Base-by-base conservation (phyloP, 108 stramenopile genomes). In the Discostella pseudostelligera region DNA sequence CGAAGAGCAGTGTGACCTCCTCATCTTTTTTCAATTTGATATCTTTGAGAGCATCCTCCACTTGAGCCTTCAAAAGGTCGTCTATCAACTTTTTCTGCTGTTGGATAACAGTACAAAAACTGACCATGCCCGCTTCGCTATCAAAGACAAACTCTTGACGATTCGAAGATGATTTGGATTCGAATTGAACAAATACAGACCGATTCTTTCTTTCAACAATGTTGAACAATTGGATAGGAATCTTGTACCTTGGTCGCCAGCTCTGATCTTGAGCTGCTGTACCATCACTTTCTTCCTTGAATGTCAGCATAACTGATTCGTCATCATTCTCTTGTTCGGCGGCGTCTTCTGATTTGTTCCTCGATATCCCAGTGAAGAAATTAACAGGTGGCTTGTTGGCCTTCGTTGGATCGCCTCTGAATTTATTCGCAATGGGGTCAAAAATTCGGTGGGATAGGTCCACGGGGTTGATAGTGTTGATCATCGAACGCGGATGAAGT, bases 101-200 rank as follows among this genome's bases (percentile, higher is more conserved):
- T 25, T 79, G 59, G 8, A 92, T 65, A 17, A 44, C 37, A 11
- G 59, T 26, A 35, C 59, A 54, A 63, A 88, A 92, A 12, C 64
- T 71, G 4, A 55, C 53, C 2, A 84, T 81, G 19, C 70, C 81
- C 2, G 65, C 46, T 10, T 70, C 62, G n/a, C 76, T 75, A 45
- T 84, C 84, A 72, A 91, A 91, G 13, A 87, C 67, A 17, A 84
- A 58, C 45, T 87, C 81, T 11, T 85, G 71, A 21, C 69, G 60
- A 37, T 80, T 76, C 39, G 71, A 71, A 7, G 72, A 40, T 3
- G 70, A 49, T 22, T 64, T 62, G 9, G 70, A 61, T 25, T 64
- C 49, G 28, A 78, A 70, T 28, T 63, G 26, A 4, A 85, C 40
- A 44, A 48, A 49, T 3, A 84, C 73, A 0, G 24, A 45, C 19